Base-by-base conservation (phyloP, 805 yeast genomes). In the Myxozyma mucilagina region DNA sequence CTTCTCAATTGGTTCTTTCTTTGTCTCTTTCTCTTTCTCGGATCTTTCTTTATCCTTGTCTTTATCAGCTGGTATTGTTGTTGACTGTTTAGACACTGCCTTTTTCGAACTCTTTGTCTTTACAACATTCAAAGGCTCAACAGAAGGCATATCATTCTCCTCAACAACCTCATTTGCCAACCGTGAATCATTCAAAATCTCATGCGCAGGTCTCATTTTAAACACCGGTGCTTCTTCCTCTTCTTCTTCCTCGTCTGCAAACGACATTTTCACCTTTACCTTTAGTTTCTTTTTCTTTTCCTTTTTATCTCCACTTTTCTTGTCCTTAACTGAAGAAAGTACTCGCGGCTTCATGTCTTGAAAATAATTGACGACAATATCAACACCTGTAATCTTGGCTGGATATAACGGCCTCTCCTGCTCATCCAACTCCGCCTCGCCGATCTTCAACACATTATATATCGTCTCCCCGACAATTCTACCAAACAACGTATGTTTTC, bases 401-500 rank as follows among this genome's bases (percentile, higher is more conserved):
- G 90, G 89, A 66, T 79, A 84, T 11, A 82, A 43, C 1, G 87
- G 87, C 18, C 70, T 67, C 34, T 75, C 78, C 7, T 73, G 78
- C 0, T 67, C 70, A 24, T 72, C 75, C 47, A 79, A 57, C 64
- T 84, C 87, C 13, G 80, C 75, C 43, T 80, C 82, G 2, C 77
- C 70, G 4, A 87, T 84, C 50, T 76, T 75, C 39, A 80, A 71
- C 13, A 84, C 80, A 35, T 76, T 81, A 73, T 78, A 87, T 4
- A 84, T 77, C 0, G 86, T 75, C 38, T 82, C 82, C 3, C 84
- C 89, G 1, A 79, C 79, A 13, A 86, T 75, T 60, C 82, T 80
- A 1, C 92, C 93, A 65, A 87, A 77, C 24, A 84, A 67, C 13
- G 84, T 78, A 63, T 75, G 71, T 54, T 73, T 75, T 34, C 77